Percentiles rank a stretch among this genome's conserved stretches.
Evolutionary conservation across 805 yeast species (phyloP).

Genomic region (Clavispora santaluciae): DNA sequence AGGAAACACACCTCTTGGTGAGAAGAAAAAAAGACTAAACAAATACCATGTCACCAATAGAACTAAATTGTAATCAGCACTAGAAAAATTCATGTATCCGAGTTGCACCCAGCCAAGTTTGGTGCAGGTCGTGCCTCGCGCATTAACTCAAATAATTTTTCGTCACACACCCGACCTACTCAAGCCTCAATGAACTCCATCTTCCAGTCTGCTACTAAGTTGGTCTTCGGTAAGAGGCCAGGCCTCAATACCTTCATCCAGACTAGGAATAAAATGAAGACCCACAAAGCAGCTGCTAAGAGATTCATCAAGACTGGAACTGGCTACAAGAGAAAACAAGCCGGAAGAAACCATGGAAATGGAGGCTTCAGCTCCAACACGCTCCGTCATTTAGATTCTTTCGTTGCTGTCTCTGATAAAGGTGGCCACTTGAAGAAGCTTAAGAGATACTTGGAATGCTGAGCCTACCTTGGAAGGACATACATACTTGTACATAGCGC

Average conservation of each 20-base stretch:
- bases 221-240: conserved; percentile 17
- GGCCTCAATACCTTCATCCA: conserved; percentile 26
- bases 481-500: conserved; percentile 3
- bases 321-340: conserved; percentile 52
- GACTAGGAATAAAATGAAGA: conserved; percentile 52
- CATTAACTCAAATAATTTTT: conserved; percentile 1
- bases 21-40: too few relatives aligned
- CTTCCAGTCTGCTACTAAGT: conserved; percentile 13
- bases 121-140: neutral
- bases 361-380: conserved; percentile 75
- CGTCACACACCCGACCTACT: neutral
- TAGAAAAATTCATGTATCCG: neutral
- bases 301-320: conserved; percentile 76
- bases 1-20: too few relatives aligned
- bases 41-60: too few relatives aligned
- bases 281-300: conserved; percentile 83
- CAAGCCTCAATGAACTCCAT: conserved; percentile 13
- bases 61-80: too few relatives aligned
- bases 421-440: conserved; percentile 58
- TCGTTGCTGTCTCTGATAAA: conserved; percentile 44
- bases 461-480: neutral
- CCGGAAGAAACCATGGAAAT: conserved; percentile 91
- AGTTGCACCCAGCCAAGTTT: neutral
- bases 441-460: conserved; percentile 40
- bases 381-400: conserved; percentile 56